Evolutionary conservation across 2,329 filamentous ascomycete genomes (phyloP), one percentile per base, ranked within the genome.

Genomic region (Colletotrichum nymphaeae): DNA sequence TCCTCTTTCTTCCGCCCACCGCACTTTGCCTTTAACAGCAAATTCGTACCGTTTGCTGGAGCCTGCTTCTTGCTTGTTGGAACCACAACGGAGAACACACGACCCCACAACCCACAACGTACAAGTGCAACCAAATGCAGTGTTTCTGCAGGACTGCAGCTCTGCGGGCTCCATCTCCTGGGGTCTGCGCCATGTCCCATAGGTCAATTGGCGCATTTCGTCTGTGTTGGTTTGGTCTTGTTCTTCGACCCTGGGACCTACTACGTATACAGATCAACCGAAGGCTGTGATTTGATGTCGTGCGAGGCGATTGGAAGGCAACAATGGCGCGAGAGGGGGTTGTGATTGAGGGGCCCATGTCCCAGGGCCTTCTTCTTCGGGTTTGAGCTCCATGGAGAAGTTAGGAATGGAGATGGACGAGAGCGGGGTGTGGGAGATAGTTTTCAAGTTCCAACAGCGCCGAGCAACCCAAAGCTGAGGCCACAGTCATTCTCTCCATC

Each of bases 91-190:
- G 52, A 35, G 37, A 42, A 42, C 37, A 24, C 11, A 6, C 32
- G n/a, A 42, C 37, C 37, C 35, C 37, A 42, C 49, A 22, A 55
- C 30, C 60, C 67, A 62, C 63, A 46, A 19, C 32, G 52, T 63
- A 19, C n/a, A 49, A n/a, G 42, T 49, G 42, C 42, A 49, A 7
- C 35, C 32, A 35, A 19, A 65, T 52, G 70, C 70, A 73, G 55
- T 28, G 32, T 65, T 70, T 66, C 70, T 73, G 70, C 70, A 73
- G 42, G 42, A 64, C 28, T 55, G 59, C 70, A 73, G 42, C 55
- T 69, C 28, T 55, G 59, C 30, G 37, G 66, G 30, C 22, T 58
- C 32, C 42, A 42, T 67, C n/a, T 56, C 30, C 56, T 56, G 26
- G 28, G 32, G 22, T 35, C 56, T 30, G 46, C 8, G 28, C n/a